Base-by-base conservation (phyloP, 2,329 filamentous ascomycete genomes). In the Colletotrichum graminicola region DNA sequence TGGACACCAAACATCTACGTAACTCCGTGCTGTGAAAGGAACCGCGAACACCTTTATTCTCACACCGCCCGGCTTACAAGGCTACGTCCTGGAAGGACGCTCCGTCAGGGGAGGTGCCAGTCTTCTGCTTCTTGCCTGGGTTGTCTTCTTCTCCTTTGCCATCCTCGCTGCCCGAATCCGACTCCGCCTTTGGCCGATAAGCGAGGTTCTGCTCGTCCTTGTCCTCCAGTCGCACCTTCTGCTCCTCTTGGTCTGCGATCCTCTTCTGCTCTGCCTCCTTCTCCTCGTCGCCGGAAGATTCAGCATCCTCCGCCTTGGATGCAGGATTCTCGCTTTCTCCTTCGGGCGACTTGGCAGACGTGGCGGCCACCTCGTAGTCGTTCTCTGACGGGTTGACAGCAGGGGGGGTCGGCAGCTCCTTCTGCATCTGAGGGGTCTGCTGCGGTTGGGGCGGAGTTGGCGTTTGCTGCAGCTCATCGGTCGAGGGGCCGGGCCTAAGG, bases 51-150 rank as follows among this genome's bases (percentile, higher is more conserved):
- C 36, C 16, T 55, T 45, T 32, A 23, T 26, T 57, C 36, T 18
- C 43, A 3, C 23, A 11, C 39, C 43, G 18, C 39, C 26, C 36
- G 41, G n/a, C 73, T 76, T 82, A 91, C 75, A 91, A 80, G 72
- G 87, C 88, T 57, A 91, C 89, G 75, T 91, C 88, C 75, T 91
- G 89, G 79, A 91, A 91, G n/a, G 88, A 88, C 6, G 84, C 84
- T 0, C 87, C 86, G 73, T 89, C 88, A 23, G 88, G 85, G 8
- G 87, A 87, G 52, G 82, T 80, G 21, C 82, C 80, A 0, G 83
- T 80, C 73, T 84, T 85, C 57, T 81, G 79, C 21, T 81, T 77
- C 60, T 62, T 62, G 45, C 32, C 68, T 41, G 76, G 77, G 29
- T 78, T 79, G 51, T 77, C 76, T 4, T 78, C 73, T 43, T 81